Evolutionary conservation across 2,329 filamentous ascomycete genomes (phyloP), one percentile per base, ranked within the genome.

Genomic region (Xylariaceae sp.): DNA sequence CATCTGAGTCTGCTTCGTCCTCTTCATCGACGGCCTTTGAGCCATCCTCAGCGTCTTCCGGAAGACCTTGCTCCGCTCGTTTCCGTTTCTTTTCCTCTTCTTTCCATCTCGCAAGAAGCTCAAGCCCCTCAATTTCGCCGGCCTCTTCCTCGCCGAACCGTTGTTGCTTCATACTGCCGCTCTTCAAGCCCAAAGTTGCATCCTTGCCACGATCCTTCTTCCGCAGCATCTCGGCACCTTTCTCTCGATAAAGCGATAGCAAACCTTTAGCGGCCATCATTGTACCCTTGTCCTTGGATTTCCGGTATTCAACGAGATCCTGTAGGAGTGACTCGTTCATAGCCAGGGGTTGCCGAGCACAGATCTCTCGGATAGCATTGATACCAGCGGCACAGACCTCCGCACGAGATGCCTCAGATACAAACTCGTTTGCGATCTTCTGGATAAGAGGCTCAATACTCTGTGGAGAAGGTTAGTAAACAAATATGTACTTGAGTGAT

Each of bases 371-470:
- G 51, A 98, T 97, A 12, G 89, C 86, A 62, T 97, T 96, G 41
- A 98, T 74, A 58, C 91, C 93, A 4, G 93, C 91, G 3, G 90
- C 45, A 29, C 45, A 52, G 22, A 98, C 91, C 64, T 97, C 90
- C 3, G 87, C 78, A 1, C 93, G 90, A 0, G 90, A 83, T 1
- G 89, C 93, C 67, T 98, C 93, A 0, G 89, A 95, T 2, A 98
- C 91, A 59, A 98, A 98, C 63, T 98, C 93, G 59, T 97, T 96
- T 24, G 93, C 91, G 55, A 98, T 97, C 69, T 96, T 97, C 62
- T 89, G 84, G 2, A 98, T 73, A 4, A 97, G 69, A 0, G 93
- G 91, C 62, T 97, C 90, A 9, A 98, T 73, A 11, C 11, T 26
- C 22, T 26, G 22, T 6, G 22, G 11, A 26, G 11, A 6, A 26